Conservation (phyloP, 352 stramenopile species). For the Phytophthora fragariaefolia region DNA sequence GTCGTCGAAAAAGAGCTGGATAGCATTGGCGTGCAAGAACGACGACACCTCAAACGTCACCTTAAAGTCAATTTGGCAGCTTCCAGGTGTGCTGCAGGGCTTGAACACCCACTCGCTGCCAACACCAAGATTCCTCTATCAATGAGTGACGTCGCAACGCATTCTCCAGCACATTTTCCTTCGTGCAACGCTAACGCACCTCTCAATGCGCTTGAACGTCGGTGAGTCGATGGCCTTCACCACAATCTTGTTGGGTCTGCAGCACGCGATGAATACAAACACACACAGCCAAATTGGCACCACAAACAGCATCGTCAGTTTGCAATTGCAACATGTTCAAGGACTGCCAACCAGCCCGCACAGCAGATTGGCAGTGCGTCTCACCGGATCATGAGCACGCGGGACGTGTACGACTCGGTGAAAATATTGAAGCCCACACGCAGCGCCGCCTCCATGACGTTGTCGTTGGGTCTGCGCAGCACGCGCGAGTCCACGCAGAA, state of each 20-base stretch:
- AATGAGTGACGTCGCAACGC: slow-evolving; percentile 16
- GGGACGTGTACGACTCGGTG: slow-evolving; percentile 84
- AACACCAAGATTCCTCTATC: slow-evolving; percentile 4
- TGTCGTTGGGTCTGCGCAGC: slow-evolving; percentile 70
- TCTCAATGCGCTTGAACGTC: slow-evolving; percentile 89
- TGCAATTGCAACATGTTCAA: not conserved
- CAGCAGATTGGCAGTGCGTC: not conserved
- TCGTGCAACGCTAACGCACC: slow-evolving; percentile 38
- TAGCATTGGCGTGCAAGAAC: slow-evolving; percentile 81
- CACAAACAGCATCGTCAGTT: slow-evolving; percentile 1
- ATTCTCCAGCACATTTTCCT: not conserved
- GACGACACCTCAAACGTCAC: slow-evolving; percentile 85
- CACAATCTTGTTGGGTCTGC: slow-evolving; percentile 72
- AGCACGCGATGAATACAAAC: not conserved
- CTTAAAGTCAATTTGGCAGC: slow-evolving; percentile 77
- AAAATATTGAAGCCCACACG: slow-evolving; percentile 84
- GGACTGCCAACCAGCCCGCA: not conserved
- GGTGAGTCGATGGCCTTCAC: slow-evolving; percentile 84
- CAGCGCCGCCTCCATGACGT: slow-evolving; percentile 82
- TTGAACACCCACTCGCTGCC: slow-evolving; percentile 78
- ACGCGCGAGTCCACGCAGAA: slow-evolving; percentile 85
- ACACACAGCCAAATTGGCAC: not conserved
- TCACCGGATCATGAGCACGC: slow-evolving; percentile 78
- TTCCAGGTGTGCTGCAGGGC: slow-evolving; percentile 53
- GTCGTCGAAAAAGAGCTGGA: slow-evolving; percentile 88